Percentiles rank a stretch among this genome's conserved stretches.
These are phyloP conservation scores for Gelatoporia subvermispora DNA, from an alignment of 768 basidiomycete species.

Conservation along the genomic window DNA sequence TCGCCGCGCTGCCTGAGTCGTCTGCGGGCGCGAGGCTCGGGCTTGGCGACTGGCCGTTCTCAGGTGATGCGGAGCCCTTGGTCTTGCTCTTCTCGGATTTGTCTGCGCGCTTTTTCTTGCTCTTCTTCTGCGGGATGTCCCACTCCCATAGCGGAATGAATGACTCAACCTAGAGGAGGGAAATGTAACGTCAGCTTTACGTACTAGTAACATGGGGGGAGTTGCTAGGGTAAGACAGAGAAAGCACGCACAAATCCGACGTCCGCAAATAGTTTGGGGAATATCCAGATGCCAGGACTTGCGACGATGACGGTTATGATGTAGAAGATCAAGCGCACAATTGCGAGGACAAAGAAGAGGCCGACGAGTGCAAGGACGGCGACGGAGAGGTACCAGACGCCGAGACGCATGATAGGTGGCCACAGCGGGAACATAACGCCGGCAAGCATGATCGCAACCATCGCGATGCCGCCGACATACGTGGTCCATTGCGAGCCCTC, in stretches of 20 bases:
- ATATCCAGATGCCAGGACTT: slow-evolving; percentile 96
- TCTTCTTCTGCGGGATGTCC: slow-evolving; percentile 73
- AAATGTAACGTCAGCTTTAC: neutral
- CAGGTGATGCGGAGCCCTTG: neutral
- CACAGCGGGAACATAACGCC: slow-evolving; percentile 99
- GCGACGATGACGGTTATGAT: slow-evolving; percentile 83
- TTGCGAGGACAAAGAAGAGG: slow-evolving; percentile 85
- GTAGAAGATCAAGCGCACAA: slow-evolving; percentile 90
- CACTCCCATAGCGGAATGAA: slow-evolving; percentile 98
- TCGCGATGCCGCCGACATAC: slow-evolving; percentile 82
- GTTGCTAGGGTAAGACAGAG: neutral
- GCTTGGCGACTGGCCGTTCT: slow-evolving; percentile 11
- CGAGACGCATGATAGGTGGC: slow-evolving; percentile 88
- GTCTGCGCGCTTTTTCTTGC: slow-evolving; percentile 62
- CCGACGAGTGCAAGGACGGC: slow-evolving; percentile 84
- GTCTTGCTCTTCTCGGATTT: slow-evolving; percentile 41
- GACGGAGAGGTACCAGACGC: slow-evolving; percentile 94
- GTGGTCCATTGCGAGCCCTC: slow-evolving; percentile 92
- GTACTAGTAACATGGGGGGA: neutral
- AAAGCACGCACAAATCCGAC: slow-evolving; percentile 86
- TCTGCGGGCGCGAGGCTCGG: slow-evolving; percentile 5
- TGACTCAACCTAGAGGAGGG: slow-evolving; percentile 74
- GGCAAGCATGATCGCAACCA: slow-evolving; percentile 92
- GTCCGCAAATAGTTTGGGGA: slow-evolving; percentile 96
- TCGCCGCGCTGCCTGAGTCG: slow-evolving; percentile 18